Base-by-base conservation (phyloP, 805 yeast genomes). In the Candida anglica region DNA sequence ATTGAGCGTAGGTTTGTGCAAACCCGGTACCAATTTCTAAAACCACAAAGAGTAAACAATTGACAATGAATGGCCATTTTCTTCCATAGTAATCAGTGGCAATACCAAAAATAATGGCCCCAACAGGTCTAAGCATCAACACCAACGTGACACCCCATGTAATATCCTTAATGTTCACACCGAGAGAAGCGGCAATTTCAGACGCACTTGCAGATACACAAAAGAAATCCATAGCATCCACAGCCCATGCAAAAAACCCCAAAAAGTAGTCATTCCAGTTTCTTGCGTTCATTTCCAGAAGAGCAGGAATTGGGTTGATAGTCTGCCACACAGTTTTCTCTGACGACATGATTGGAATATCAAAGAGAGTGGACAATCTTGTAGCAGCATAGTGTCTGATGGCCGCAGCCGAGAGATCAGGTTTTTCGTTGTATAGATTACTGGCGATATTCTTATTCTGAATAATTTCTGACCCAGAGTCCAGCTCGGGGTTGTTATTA, bases 111-210 rank as follows among this genome's bases (percentile, higher is more conserved):
- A 75, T 60, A 11, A 80, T 55, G 1, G 89, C 87, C 28, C 89
- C 89, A 2, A 77, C 77, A 2, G 85, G 73, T 37, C 89, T 68
- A 36, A 81, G 64, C 86, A 81, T 81, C 19, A 81, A 68, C 29
- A 80, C 87, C 40, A 80, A 62, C 9, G 86, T 79, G 42, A 82
- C 71, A 31, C 86, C 88, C 85, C 86, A 81, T 8, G 86, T 76
- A 44, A 82, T 67, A 30, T 71, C 73, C 16, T 66, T 61, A 17
- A 73, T 66, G 1, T 64, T 34, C 6, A 56, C 60, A 27, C 61
- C 63, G 33, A 81, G 69, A 2, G 71, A 48, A 25, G 52, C 46
- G 19, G 86, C 81, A 33, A 82, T 64, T 3, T 62, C 53, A 1
- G 70, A 38, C 3, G 73, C 79, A 34, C 77, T 71, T 30, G 79